phyloP scores from a whole-genome alignment of 208 protist genomes.

The Trypanosoma lewisi region DNA sequence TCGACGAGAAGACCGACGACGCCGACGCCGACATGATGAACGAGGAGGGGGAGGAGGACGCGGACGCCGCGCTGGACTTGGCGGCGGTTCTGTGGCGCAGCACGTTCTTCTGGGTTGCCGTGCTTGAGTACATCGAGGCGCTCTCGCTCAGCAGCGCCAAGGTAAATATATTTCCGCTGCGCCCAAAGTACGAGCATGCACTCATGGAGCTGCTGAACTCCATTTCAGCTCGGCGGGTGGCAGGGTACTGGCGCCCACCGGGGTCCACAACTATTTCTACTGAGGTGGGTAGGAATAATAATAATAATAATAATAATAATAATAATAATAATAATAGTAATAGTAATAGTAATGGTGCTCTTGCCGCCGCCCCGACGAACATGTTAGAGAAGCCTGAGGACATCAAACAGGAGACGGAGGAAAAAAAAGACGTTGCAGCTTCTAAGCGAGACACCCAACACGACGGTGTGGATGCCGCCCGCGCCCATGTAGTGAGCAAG shows the following conservation, averaged over 20 bases:
- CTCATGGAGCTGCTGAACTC: constrained; percentile 62
- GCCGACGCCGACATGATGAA: constrained; percentile 17
- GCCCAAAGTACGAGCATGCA: constrained; percentile 68
- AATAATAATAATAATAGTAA: not conserved
- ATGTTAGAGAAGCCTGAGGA: not conserved
- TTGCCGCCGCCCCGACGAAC: no score
- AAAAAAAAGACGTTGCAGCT: not conserved
- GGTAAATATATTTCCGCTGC: constrained; percentile 50
- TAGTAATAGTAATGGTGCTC: not conserved
- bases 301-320: not conserved
- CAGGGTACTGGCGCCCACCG: not conserved
- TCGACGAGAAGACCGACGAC: constrained; percentile 27
- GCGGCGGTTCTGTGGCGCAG: constrained; percentile 33
- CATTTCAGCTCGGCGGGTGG: constrained; percentile 21
- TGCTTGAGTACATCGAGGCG: constrained; percentile 64
- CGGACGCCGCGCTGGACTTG: constrained; percentile 11
- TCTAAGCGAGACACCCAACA: not conserved
- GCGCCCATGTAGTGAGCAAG: constrained; percentile 1
- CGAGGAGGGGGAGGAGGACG: constrained; percentile 18
- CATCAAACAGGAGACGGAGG: constrained; percentile 11
- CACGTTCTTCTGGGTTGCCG: constrained; percentile 68
- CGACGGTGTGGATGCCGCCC: not conserved
- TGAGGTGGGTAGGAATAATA: not conserved
- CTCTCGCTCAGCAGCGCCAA: constrained; percentile 62
- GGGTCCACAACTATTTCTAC: not conserved